These are phyloP conservation scores for Fusarium robinianum DNA, from an alignment of 2,329 filamentous ascomycete genomes.

Conservation along the genomic window DNA sequence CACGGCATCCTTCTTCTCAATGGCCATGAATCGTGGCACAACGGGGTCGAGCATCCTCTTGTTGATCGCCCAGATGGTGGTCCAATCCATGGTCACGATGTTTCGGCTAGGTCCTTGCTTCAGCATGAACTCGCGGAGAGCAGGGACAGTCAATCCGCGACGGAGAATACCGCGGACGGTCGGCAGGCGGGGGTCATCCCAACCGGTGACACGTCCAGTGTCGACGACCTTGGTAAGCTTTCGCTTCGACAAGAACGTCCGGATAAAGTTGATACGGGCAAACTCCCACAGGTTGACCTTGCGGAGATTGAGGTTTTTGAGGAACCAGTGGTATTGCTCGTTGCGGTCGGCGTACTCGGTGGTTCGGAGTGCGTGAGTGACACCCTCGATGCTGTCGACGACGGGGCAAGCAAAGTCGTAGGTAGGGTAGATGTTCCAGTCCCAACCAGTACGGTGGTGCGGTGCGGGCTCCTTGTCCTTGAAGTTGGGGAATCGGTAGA, in stretches of 20 bases:
- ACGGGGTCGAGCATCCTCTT: conserved; percentile 83
- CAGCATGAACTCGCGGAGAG: conserved; percentile 81
- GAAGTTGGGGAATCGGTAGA: conserved; percentile 84
- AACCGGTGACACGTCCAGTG: conserved; percentile 75
- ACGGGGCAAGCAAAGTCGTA: conserved; percentile 88
- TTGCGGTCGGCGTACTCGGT: conserved; percentile 90
- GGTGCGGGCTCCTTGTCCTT: conserved; percentile 48
- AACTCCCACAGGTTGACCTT: conserved; percentile 87
- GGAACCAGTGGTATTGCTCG: conserved; percentile 85
- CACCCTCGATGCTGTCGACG: conserved; percentile 78
- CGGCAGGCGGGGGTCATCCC: conserved; percentile 87
- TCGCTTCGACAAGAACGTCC: conserved; percentile 81
- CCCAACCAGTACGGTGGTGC: conserved; percentile 78
- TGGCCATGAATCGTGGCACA: conserved; percentile 73
- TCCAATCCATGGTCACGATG: conserved; percentile 84
- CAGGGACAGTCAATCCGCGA: conserved; percentile 77
- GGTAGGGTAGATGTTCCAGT: conserved; percentile 85
- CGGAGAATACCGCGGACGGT: conserved; percentile 79
- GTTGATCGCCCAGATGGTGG: conserved; percentile 72
- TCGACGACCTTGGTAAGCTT: conserved; percentile 86
- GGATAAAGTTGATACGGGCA: conserved; percentile 80
- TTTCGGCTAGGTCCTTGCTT: conserved; percentile 84
- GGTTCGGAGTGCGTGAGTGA: conserved; percentile 81
- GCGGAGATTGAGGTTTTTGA: conserved; percentile 72
- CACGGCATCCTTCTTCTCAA: conserved; percentile 72